A percentile compares a stretch with the other conserved stretches of the same genome.
These are phyloP conservation scores for Sistotremastrum niveocremeum DNA, from an alignment of 768 basidiomycete genomes.

Conservation along the genomic window DNA sequence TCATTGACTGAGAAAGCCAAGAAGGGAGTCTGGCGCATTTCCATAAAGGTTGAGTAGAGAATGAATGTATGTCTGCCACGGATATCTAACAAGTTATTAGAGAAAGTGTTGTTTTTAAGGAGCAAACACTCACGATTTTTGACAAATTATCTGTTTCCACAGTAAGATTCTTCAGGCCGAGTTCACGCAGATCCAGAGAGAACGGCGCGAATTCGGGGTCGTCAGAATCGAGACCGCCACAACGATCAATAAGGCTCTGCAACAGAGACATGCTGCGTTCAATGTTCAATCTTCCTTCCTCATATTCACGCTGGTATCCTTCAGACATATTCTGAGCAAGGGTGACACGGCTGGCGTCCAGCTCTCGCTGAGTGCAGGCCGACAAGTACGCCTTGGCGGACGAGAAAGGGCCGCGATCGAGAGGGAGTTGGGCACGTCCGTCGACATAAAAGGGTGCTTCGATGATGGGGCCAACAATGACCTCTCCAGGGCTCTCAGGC, in stretches of 20 bases:
- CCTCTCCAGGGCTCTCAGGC: not conserved
- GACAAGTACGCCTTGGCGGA: slow-evolving; percentile 18
- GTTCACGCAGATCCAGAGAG: slow-evolving; percentile 18
- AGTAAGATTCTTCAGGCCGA: slow-evolving; percentile 17
- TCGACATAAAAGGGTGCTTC: slow-evolving; percentile 17
- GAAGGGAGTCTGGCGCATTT: slow-evolving; percentile 19
- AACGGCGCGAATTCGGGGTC: slow-evolving; percentile 18
- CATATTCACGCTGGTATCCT: slow-evolving; percentile 17
- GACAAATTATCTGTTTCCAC: slow-evolving; percentile 16
- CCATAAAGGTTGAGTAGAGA: slow-evolving; percentile 18
- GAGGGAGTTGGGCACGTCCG: slow-evolving; percentile 15
- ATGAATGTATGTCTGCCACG: slow-evolving; percentile 17
- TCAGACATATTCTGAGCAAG: slow-evolving; percentile 18
- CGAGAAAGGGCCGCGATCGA: slow-evolving; percentile 20
- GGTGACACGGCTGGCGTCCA: slow-evolving; percentile 18
- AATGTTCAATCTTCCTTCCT: slow-evolving; percentile 15
- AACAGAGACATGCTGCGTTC: slow-evolving; percentile 19
- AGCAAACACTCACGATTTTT: slow-evolving; percentile 12
- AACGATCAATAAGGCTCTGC: slow-evolving; percentile 15
- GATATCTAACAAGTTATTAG: slow-evolving; percentile 8
- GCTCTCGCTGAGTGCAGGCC: slow-evolving; percentile 23
- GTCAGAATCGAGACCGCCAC: slow-evolving; percentile 19
- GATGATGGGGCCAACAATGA: slow-evolving; percentile 9
- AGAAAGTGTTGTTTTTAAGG: not conserved
- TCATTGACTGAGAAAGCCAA: slow-evolving; percentile 17